Conservation (phyloP, 106 monocot genomes). For the Apostasia shenzhenica region DNA sequence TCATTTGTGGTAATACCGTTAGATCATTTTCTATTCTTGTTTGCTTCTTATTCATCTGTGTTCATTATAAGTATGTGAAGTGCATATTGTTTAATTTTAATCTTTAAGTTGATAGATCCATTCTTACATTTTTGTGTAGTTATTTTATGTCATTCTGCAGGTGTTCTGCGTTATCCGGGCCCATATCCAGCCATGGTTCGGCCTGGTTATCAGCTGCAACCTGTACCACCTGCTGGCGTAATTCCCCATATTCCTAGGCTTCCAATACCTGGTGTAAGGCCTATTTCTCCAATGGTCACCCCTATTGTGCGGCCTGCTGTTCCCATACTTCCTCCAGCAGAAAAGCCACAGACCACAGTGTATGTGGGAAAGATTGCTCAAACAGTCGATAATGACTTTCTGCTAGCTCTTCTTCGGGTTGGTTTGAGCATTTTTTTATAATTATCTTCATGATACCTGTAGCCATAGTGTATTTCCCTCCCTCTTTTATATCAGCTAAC, state of each 20-base stretch:
- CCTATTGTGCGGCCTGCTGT: conserved; percentile 52
- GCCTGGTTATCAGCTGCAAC: conserved; percentile 65
- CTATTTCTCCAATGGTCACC: conserved; percentile 39
- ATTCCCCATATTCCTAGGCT: conserved; percentile 50
- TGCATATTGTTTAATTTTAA: neutral
- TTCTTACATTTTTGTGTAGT: conserved; percentile 70
- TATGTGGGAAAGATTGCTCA: conserved; percentile 96
- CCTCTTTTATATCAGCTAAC: neutral
- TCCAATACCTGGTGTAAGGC: conserved; percentile 52
- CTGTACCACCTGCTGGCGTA: conserved; percentile 46
- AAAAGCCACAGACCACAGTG: conserved; percentile 96
- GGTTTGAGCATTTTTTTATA: conserved; percentile 1
- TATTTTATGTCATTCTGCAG: conserved; percentile 49
- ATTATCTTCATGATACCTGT: neutral
- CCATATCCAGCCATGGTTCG: conserved; percentile 58
- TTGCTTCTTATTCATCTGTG: neutral
- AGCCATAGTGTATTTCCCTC: neutral
- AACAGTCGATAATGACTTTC: conserved; percentile 83
- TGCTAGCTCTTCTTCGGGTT: conserved; percentile 77
- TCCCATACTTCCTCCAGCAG: conserved; percentile 65
- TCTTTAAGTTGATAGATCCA: conserved; percentile 9
- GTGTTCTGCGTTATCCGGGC: conserved; percentile 66
- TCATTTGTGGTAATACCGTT: conserved; percentile 49
- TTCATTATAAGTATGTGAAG: conserved; percentile 2
- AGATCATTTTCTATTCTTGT: conserved; percentile 6